Evolutionary conservation across 2,329 filamentous ascomycete species (phyloP), one percentile per base, ranked within the genome.

Genomic region (Nigrospora oryzae): DNA sequence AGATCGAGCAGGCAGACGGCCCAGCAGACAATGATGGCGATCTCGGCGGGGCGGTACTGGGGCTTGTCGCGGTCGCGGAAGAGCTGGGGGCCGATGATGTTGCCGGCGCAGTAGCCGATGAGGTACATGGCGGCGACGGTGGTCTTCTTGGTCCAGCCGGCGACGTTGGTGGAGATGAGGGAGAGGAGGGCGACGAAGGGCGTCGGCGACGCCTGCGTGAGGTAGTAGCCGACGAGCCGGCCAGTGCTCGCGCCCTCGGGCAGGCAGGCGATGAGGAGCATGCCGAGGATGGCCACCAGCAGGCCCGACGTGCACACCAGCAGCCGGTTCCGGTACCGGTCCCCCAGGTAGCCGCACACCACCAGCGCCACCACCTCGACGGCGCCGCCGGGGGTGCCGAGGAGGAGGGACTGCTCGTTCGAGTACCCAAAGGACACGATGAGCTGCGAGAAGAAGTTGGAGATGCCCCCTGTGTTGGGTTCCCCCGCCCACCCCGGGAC

Each of bases 331-430:
- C 70, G 66, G 38, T 69, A 71, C 17, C 64, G 67, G 52, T 83
- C 77, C 38, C 79, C 79, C 0, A 81, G 62, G 53, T 72, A 77
- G 10, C 61, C 62, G 8, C 51, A 54, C 3, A 68, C 53, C 13
- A 84, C 60, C 11, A 84, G 62, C 0, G 74, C 66, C 28, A 84
- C 63, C 17, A 85, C 67, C 62, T 86, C 79, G 32, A 86, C 71
- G 0, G 75, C 81, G 5, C 83, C 83, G 10, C 77, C 79, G 0
- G 83, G 83, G 0, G 74, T 77, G 36, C 81, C 81, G 49, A 84
- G 77, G 1, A 86, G 70, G 2, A 86, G 65, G 4, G 77, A 81
- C 53, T 86, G 63, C 48, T 82, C 68, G 3, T 69, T 61, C 0
- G 77, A 79, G 59, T 82, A 86, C 11, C 83, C 83, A 51, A 86